Evolutionary conservation across 257 asterid genomes (phyloP), one percentile per base, ranked within the genome.

Genomic region (Solanum rostratum): DNA sequence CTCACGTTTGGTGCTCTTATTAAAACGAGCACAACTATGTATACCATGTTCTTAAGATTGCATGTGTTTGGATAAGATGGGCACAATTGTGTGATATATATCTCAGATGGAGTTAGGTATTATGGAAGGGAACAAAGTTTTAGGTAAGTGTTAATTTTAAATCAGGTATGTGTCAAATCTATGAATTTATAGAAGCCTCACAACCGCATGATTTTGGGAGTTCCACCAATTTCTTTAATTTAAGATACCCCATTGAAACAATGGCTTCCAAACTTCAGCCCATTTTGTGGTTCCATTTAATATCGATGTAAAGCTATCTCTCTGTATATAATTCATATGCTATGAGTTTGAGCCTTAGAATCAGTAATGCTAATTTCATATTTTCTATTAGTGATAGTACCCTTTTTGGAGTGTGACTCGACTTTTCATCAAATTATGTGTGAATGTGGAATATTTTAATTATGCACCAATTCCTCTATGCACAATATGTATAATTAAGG

Each of bases 121-220:
- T 83, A 90, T 90, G 93, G 63, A 78, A 86, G 87, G 89, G 92
- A 86, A 87, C 93, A 88, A 89, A 84, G 53, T 45, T 82, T 94
- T 91, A 91, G 97, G 97, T 91, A 93, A 87, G 53, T 87, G 93
- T 93, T 92, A 55, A 89, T 90, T 88, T 50, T 39, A 54, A 84
- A 85, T 94, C 89, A 22, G 95, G 97, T 90, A 90, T n/a, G 73
- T 85, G 98, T 94, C 95, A 87, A 90, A 91, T 94, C 93, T 81
- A 50, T 78, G 82, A 50, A 49, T 78, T 10, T n/a, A 60, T 15
- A 71, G 57, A 86, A 62, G 87, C 85, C 29, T 83, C 10, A 60
- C 84, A 87, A 49, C 85, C 84, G 50, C 30, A 29, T 50, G 41
- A 33, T 41, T 39, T 53, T 78, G 30, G 50, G 18, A 63, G 68